A percentile compares a stretch with the other conserved stretches of the same genome.
These are phyloP conservation scores for Selaginella tamariscina DNA, from an alignment of 75 land plant species.

Conservation along the genomic window DNA sequence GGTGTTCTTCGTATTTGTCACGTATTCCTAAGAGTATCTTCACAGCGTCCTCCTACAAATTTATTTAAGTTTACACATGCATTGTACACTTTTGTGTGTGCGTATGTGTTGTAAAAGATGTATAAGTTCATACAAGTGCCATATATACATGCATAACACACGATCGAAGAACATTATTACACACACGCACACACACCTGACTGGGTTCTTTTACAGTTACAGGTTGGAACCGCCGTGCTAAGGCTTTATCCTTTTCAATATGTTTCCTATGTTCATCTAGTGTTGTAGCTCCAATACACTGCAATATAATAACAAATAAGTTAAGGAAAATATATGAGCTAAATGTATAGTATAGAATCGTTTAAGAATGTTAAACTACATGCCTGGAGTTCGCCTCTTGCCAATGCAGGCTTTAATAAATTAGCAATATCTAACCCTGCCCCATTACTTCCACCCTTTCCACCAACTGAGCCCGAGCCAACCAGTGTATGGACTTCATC, in stretches of 20 bases:
- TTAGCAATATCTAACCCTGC: constrained; percentile 73
- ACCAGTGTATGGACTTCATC: constrained; percentile 83
- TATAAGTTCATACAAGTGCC: not conserved
- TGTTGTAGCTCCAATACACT: constrained; percentile 96
- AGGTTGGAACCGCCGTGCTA: constrained; percentile 89
- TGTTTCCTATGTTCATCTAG: constrained; percentile 63
- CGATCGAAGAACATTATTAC: not conserved
- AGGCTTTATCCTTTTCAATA: constrained; percentile 89
- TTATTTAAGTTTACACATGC: not conserved
- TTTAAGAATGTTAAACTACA: not conserved
- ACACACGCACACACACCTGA: constrained; percentile 34
- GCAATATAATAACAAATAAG: constrained; percentile 13
- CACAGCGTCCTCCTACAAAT: constrained; percentile 69
- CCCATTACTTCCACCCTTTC: constrained; percentile 50
- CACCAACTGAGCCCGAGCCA: constrained; percentile 64
- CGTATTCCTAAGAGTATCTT: constrained; percentile 64
- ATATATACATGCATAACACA: not conserved
- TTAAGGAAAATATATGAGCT: not conserved
- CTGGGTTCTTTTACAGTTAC: constrained; percentile 67
- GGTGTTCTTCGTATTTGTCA: constrained; percentile 75
- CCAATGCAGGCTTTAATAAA: constrained; percentile 69
- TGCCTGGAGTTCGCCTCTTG: constrained; percentile 83
- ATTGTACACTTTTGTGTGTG: too few species aligned
- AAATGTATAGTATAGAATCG: not conserved
- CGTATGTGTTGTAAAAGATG: not conserved